Evolutionary conservation across 441 rosid genomes (phyloP).

Genomic region (Populus hybrid): DNA sequence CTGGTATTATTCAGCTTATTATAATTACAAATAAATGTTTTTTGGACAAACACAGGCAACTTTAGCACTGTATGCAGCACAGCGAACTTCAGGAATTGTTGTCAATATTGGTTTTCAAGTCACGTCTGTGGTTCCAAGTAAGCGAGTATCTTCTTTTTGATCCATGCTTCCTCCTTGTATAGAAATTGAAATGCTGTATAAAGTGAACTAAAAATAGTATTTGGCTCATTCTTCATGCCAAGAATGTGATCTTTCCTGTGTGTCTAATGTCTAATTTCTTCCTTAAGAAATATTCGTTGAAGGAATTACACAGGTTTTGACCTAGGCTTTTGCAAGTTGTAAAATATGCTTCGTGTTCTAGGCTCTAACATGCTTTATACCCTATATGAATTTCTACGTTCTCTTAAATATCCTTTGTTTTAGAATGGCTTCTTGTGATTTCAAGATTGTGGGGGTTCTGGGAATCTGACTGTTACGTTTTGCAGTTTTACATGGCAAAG

Average conservation of each 20-base stretch:
- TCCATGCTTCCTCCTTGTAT: neutral
- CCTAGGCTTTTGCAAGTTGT: neutral
- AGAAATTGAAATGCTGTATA: neutral
- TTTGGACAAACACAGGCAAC: constrained; percentile 57
- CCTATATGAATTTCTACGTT: neutral
- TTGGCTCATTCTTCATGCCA: no score
- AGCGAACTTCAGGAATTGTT: constrained; percentile 76
- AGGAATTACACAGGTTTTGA: no score
- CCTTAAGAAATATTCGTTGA: no score
- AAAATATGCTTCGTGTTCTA: neutral
- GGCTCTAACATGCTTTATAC: neutral
- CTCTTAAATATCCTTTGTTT: no score
- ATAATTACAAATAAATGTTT: neutral
- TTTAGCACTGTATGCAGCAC: constrained; percentile 69
- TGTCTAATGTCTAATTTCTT: no score
- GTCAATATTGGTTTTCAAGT: constrained; percentile 86
- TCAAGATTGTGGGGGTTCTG: constrained; percentile 7
- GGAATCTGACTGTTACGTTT: constrained; percentile 20
- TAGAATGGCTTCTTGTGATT: neutral
- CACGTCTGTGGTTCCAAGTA: constrained; percentile 87
- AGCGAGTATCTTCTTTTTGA: constrained; percentile 20
- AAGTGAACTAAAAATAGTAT: neutral
- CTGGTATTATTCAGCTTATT: neutral
- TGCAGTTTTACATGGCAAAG: constrained; percentile 85
- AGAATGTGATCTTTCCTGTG: no score